Evolutionary conservation across 495 filamentous ascomycete genomes (phyloP).

Genomic region (Penicillium manginii): DNA sequence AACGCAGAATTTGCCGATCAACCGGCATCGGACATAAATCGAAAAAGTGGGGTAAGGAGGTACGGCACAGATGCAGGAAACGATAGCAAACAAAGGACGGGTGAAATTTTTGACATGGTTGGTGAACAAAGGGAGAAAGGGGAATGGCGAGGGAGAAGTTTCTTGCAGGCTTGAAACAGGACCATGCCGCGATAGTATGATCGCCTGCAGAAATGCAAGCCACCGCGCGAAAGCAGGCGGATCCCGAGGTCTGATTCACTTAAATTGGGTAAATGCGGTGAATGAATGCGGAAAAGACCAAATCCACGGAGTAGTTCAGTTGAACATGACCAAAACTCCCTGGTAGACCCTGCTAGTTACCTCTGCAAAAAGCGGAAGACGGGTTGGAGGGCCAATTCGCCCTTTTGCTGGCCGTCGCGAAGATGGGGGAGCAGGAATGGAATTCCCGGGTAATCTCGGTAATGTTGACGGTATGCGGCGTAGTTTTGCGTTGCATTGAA

Average conservation of each 20-base stretch:
- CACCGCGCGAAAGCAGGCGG: constrained; percentile 3
- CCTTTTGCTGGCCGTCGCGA: constrained; percentile 38
- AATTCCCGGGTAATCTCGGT: constrained; percentile 36
- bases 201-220: constrained; percentile 25
- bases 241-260: neutral
- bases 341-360: neutral
- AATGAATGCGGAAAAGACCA: neutral
- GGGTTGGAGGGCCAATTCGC: constrained; percentile 31
- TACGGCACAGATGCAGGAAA: constrained; percentile 8
- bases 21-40: constrained; percentile 1
- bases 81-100: neutral
- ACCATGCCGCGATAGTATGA: constrained; percentile 3
- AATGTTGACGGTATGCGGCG: constrained; percentile 40
- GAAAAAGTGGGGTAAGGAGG: neutral
- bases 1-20: constrained; percentile 10
- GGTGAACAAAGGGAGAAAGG: neutral
- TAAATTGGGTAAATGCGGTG: constrained; percentile 7
- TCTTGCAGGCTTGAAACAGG: constrained; percentile 6
- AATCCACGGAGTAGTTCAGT: too few relatives aligned
- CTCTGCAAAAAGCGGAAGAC: constrained; percentile 34
- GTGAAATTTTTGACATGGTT: neutral
- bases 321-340: too few relatives aligned
- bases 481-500: constrained; percentile 38
- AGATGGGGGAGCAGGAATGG: constrained; percentile 48
- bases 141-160: neutral